These are phyloP conservation scores for Aspergillus arachidicola DNA, from an alignment of 2,329 filamentous ascomycete species.

Conservation along the genomic window DNA sequence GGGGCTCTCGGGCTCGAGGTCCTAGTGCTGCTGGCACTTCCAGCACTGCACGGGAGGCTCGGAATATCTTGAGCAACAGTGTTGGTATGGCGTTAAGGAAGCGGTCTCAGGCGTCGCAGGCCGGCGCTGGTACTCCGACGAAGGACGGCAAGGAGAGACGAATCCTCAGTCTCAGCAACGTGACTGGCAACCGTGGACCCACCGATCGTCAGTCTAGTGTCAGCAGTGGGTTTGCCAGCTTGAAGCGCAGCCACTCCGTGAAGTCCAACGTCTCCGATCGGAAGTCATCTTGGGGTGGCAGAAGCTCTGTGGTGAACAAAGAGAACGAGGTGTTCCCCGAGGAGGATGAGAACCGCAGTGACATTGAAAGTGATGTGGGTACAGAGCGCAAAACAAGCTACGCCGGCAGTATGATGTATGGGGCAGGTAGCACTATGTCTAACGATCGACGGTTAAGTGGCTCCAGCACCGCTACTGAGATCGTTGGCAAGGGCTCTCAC, in stretches of 20 bases:
- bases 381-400: conserved; percentile 50
- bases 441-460: conserved; percentile 43
- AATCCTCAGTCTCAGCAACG: conserved; percentile 89
- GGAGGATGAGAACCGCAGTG: conserved; percentile 58
- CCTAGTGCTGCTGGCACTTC: conserved; percentile 37
- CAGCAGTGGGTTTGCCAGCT: conserved; percentile 53
- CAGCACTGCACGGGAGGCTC: conserved; percentile 37
- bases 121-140: conserved; percentile 48
- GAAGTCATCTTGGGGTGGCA: conserved; percentile 71
- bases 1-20: conserved; percentile 44
- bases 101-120: conserved; percentile 49
- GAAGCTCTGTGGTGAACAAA: conserved; percentile 52
- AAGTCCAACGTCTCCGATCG: conserved; percentile 63
- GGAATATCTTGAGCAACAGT: conserved; percentile 43
- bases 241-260: conserved; percentile 79
- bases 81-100: conserved; percentile 54
- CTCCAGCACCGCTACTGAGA: conserved; percentile 42
- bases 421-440: conserved; percentile 43
- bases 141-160: conserved; percentile 65
- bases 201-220: conserved; percentile 36
- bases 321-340: conserved; percentile 67
- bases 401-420: conserved; percentile 43
- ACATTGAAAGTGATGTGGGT: conserved; percentile 53
- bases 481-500: conserved; percentile 24
- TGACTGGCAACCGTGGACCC: conserved; percentile 67